phyloP scores from a whole-genome alignment of 805 yeast species.

The Ogataea pilisensis region DNA sequence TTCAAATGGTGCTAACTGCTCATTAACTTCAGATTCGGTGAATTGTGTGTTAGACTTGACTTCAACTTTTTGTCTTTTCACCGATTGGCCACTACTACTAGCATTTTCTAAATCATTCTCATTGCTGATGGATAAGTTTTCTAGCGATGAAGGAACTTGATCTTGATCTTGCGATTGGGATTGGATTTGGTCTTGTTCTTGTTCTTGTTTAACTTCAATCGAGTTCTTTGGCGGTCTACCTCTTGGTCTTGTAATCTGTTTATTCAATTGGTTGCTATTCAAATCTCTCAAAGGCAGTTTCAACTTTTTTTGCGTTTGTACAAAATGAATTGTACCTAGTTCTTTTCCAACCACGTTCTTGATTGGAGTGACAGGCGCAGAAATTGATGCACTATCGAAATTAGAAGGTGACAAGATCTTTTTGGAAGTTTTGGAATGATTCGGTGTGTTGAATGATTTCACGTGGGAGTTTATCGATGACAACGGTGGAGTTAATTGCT shows the following conservation, averaged over 20 bases:
- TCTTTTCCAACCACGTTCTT: not conserved
- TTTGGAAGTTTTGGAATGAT: not conserved
- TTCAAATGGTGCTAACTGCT: conserved; percentile 31
- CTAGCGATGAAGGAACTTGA: too few species aligned
- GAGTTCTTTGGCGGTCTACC: conserved; percentile 10
- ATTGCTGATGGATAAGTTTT: too few species aligned
- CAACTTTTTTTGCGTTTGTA: too few species aligned
- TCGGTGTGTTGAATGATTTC: not conserved
- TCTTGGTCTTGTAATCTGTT: conserved; percentile 2
- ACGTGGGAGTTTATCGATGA: not conserved
- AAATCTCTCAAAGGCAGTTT: not conserved
- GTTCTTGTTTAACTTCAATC: not conserved
- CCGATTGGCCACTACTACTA: not conserved
- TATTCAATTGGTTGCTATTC: not conserved
- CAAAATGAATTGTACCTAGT: too few species aligned
- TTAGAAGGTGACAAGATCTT: not conserved
- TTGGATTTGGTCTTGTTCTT: too few species aligned
- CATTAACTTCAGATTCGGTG: conserved; percentile 25
- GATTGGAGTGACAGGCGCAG: not conserved
- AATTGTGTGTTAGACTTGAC: conserved; percentile 5
- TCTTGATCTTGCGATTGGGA: not conserved
- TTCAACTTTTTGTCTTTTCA: conserved; percentile 1
- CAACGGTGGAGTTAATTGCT: not conserved
- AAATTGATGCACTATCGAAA: not conserved
- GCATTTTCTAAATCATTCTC: not conserved